These are phyloP conservation scores for Pseudogymnoascus sp. DNA, from an alignment of 2,329 filamentous ascomycete genomes.

Conservation along the genomic window DNA sequence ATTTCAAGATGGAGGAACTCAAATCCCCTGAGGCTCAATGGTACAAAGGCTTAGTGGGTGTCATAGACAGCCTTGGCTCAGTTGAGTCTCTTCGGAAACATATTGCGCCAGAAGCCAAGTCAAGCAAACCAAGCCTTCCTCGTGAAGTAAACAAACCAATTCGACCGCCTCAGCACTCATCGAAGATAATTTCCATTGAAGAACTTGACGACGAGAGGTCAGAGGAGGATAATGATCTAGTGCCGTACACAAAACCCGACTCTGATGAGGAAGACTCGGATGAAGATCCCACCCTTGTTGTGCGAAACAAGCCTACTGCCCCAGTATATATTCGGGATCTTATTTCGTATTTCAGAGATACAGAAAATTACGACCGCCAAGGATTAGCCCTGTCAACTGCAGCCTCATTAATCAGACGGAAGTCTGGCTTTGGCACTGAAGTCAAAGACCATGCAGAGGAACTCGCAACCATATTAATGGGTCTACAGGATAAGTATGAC, in stretches of 20 bases:
- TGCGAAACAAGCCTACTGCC: constrained; percentile 70
- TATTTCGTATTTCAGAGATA: constrained; percentile 68
- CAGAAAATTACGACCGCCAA: constrained; percentile 77
- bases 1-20: constrained; percentile 77
- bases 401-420: constrained; percentile 73
- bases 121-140: constrained; percentile 8
- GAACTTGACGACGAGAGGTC: constrained; percentile 53
- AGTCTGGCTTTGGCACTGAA: constrained; percentile 81
- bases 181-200: constrained; percentile 47
- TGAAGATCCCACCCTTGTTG: constrained; percentile 81
- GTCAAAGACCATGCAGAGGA: constrained; percentile 77
- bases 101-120: constrained; percentile 14
- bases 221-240: constrained; percentile 41
- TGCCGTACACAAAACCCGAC: constrained; percentile 75
- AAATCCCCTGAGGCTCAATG: constrained; percentile 63
- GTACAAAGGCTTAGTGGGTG: constrained; percentile 59
- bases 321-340: constrained; percentile 90
- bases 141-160: constrained; percentile 26
- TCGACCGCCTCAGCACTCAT: constrained; percentile 15
- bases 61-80: constrained; percentile 56
- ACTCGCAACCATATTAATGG: constrained; percentile 66
- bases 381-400: constrained; percentile 71
- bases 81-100: constrained; percentile 39
- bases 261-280: constrained; percentile 87
- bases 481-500: constrained; percentile 78